Base-by-base conservation (phyloP, 768 basidiomycete genomes). In the Rubroboletus pulcherrimus region DNA sequence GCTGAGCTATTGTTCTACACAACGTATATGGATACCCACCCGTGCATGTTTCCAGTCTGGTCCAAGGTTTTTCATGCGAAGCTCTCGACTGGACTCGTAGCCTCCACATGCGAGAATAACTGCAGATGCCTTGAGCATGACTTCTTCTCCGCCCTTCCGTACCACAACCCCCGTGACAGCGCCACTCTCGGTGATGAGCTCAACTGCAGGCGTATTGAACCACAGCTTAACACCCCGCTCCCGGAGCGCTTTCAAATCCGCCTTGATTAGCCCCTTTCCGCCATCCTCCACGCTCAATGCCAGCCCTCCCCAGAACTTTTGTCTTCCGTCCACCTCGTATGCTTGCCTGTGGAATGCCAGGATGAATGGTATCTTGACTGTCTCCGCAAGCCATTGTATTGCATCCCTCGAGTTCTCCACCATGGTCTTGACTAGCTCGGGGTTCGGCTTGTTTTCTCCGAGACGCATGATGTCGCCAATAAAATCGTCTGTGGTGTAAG, bases 291-390 rank as follows among this genome's bases (percentile, higher is more conserved):
- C 80, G 59, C 79, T 77, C 26, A 87, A 74, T 9, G 78, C 83
- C 70, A 88, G 70, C 7, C 86, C 87, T 21, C 86, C 86, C 86
- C 86, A 88, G 63, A 88, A 88, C 57, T 77, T 83, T 59, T 83
- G 79, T 53, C 79, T 73, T 39, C 84, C 85, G 21, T 78, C 70
- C 30, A 86, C 79, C 51, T 82, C 77, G 67, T 87, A 88, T 10
- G 86, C 86, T 64, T 88, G 86, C 10, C 85, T 74, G 63, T 87
- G 76, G 65, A 85, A 85, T 7, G 85, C 77, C 21, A 87, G 69
- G 24, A 69, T 69, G 69, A 86, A 88, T 2, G 81, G 81, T 1
- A 87, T 66, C 7, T 74, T 70, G 34, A 83, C 77, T 17, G 68
- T 69, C 39, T 74, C 69, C 15, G 78, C 77, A 31, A 89, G 74